Evolutionary conservation across 345 rosid genomes (phyloP), one percentile per base, ranked within the genome.

Genomic region (Viola odorata): DNA sequence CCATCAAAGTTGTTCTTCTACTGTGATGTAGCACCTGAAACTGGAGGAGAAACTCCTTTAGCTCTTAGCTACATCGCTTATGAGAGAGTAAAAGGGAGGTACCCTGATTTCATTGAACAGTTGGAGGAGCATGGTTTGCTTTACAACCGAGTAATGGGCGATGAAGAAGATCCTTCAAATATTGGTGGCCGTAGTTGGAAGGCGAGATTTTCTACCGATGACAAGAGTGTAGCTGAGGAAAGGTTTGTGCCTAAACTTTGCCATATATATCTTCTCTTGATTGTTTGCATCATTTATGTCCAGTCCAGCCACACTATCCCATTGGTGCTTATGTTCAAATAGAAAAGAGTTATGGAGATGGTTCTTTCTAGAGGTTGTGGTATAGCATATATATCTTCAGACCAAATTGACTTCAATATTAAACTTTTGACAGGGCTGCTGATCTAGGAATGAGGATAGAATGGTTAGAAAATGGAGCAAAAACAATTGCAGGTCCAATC

Each of bases 161-260:
- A 87, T 61, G 87, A 73, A 6, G 91, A 89, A 42, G 86, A 91
- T 60, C 91, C 89, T 5, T 81, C 95, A 0, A 87, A 96, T 8
- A 87, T 92, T 1, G 84, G 87, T 61, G 98, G 98, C 42, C 91
- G 98, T 3, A 91, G 96, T 0, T 91, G 98, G 98, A 91, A 89
- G 73, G 89, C 96, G 0, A 85, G 95, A 0, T 91, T 89, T 84
- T 68, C 83, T 77, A 91, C 96, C 0, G 67, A 82, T 0, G 86
- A 91, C 75, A 85, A 80, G 82, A 73, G 50, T 39, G 67, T 85
- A 3, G 96, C 96, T 9, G 85, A 80, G 57, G 76, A 84, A 76
- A 85, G 98, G 96, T 84, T 41, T 45, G 4, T 36, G 12, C 0
- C 0, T n/a, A 0, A 8, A 37, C 42, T 8, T 12, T 14, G 47